These are phyloP conservation scores for Chytridium lagenaria DNA, from an alignment of 371 early-diverging fungal species.

Conservation along the genomic window DNA sequence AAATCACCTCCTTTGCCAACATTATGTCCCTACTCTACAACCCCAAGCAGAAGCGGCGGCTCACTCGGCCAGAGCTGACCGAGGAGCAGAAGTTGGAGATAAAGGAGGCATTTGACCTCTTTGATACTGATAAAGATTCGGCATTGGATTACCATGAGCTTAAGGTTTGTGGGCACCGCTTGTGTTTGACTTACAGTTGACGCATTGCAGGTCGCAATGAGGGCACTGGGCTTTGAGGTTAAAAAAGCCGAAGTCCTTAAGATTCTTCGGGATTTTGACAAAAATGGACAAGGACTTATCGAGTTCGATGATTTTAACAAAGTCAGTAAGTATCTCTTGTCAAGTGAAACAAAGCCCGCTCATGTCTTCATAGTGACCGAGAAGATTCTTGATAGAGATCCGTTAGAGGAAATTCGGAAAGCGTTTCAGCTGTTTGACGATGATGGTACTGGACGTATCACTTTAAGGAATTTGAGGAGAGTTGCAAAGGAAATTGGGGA, in stretches of 20 bases:
- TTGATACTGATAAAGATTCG: conserved; percentile 77
- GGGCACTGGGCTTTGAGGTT: conserved; percentile 77
- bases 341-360: conserved; percentile 4
- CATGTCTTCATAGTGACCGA: conserved; percentile 60
- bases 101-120: conserved; percentile 74
- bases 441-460: conserved; percentile 68
- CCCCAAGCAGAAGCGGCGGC: conserved; percentile 44
- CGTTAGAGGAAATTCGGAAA: conserved; percentile 75
- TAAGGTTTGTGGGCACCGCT: conserved; percentile 55
- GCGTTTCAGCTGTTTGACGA: conserved; percentile 83
- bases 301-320: conserved; percentile 67
- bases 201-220: conserved; percentile 71
- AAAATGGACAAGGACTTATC: conserved; percentile 60
- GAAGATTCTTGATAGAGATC: conserved; percentile 70
- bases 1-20: too few relatives aligned
- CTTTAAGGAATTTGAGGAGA: conserved; percentile 63
- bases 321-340: conserved; percentile 61
- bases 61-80: conserved; percentile 56
- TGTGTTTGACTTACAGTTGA: not conserved
- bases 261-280: conserved; percentile 65
- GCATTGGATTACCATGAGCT: conserved; percentile 77
- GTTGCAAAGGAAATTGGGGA: conserved; percentile 82
- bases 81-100: conserved; percentile 74
- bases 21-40: conserved; percentile 47
- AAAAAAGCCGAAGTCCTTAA: conserved; percentile 76